Conservation (phyloP, 768 basidiomycete genomes). For the Tubosaeta brunneosetosa region DNA sequence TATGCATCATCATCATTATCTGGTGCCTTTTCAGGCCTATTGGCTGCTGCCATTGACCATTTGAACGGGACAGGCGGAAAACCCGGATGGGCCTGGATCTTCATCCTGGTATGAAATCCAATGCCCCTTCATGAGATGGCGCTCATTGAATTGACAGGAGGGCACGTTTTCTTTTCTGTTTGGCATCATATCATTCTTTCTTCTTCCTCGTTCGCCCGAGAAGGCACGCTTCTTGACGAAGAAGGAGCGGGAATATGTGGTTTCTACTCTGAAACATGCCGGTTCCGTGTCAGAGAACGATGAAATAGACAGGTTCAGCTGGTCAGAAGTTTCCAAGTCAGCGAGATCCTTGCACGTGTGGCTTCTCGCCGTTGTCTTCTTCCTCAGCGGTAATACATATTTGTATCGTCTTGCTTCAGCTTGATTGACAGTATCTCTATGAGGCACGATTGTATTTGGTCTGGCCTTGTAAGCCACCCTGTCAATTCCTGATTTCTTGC, state of each 20-base stretch:
- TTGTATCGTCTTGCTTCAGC: slow-evolving; percentile 16
- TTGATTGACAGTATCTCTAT: not conserved
- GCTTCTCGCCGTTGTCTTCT: slow-evolving; percentile 46
- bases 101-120: slow-evolving; percentile 38
- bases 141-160: slow-evolving; percentile 32
- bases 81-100: slow-evolving; percentile 62
- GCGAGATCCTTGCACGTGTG: slow-evolving; percentile 53
- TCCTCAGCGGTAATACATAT: slow-evolving; percentile 46
- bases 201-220: slow-evolving; percentile 43
- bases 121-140: not conserved
- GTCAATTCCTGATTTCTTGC: slow-evolving; percentile 26
- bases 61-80: slow-evolving; percentile 50
- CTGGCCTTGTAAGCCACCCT: slow-evolving; percentile 22
- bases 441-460: slow-evolving; percentile 17
- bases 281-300: slow-evolving; percentile 38
- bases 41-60: slow-evolving; percentile 53
- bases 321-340: slow-evolving; percentile 49
- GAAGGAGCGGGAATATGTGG: slow-evolving; percentile 48
- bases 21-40: slow-evolving; percentile 59
- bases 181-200: slow-evolving; percentile 46
- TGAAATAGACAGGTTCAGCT: slow-evolving; percentile 46
- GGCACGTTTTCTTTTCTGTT: slow-evolving; percentile 60
- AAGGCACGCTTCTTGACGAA: slow-evolving; percentile 46
- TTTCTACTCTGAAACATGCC: slow-evolving; percentile 19
- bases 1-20: slow-evolving; percentile 47